Base-by-base conservation (phyloP, 306 rosid species). In the Pyrus communis region DNA sequence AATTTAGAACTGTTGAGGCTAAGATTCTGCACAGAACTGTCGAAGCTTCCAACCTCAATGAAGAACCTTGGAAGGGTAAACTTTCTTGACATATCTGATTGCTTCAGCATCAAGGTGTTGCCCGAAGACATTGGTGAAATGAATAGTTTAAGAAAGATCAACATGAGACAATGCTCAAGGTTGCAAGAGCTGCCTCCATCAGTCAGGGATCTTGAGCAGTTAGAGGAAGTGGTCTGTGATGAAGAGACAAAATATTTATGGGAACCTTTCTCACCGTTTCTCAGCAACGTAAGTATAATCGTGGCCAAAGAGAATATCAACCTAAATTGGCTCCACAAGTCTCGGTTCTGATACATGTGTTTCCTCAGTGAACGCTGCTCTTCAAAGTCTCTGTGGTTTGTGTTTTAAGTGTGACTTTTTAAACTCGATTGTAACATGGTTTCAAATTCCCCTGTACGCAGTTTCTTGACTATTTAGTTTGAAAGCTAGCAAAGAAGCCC, bases 61-160 rank as follows among this genome's bases (percentile, higher is more conserved):
- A 54, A 38, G 27, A 57, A 22, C 13, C 88, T 90, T 62, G 31
- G n/a, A 42, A 42, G 9, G 45, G 12, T 10, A 42, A 8, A 42
- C 45, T 42, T 42, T 42, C 45, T 42, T 42, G 45, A 42, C 45
- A 42, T 42, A 42, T 42, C 45, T 42, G 45, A 42, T 9, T 42
- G 45, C 45, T 42, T 76, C 63, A 85, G 85, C 67, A 82, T 88
- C 35, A 6, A 33, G 55, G 64, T 28, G 18, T 83, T 88, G 62
- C 87, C 96, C 4, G 82, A 86, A 58, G 68, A 80, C 27, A 82
- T 90, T 5, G 88, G 88, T 3, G 73, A 83, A 46, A 72, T 90
- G 22, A 4, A 7, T 12, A 72, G 59, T 46, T 75, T 90, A 60
- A 33, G 45, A 42, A 42, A 42, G 45, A 10, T 42, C 45, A 9